Percentiles rank a stretch among this genome's conserved stretches.
These are phyloP conservation scores for Suillus decipiens DNA, from an alignment of 768 basidiomycete genomes.

Conservation along the genomic window DNA sequence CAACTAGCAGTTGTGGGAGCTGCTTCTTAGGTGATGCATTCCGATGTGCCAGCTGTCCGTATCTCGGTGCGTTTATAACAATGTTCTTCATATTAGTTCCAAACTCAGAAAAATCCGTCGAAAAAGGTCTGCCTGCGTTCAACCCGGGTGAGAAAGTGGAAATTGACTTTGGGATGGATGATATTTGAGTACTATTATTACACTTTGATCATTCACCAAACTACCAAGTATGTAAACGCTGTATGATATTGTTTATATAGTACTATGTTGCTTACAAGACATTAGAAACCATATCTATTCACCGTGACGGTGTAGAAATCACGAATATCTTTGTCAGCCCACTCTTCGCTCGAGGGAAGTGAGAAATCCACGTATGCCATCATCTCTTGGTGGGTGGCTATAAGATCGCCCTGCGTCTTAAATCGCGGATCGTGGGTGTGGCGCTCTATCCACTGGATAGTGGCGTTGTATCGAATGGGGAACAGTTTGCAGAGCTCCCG, in stretches of 20 bases:
- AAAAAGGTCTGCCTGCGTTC: slow-evolving; percentile 92
- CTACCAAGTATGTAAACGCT: slow-evolving; percentile 1
- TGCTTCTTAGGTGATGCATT: slow-evolving; percentile 99
- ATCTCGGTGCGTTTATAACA: slow-evolving; percentile 68
- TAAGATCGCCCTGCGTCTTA: neutral
- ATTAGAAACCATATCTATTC: neutral
- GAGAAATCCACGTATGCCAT: neutral
- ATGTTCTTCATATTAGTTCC: slow-evolving; percentile 11
- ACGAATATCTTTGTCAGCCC: neutral
- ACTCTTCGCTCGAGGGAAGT: neutral
- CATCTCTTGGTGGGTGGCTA: neutral
- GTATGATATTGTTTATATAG: slow-evolving; percentile 4
- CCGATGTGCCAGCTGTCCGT: slow-evolving; percentile 94
- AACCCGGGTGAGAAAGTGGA: slow-evolving; percentile 98
- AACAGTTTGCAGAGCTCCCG: neutral
- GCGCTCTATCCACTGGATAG: neutral
- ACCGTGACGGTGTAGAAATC: neutral
- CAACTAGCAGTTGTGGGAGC: slow-evolving; percentile 95
- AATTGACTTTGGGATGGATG: slow-evolving; percentile 87
- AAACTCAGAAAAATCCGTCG: slow-evolving; percentile 14
- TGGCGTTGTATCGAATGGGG: neutral
- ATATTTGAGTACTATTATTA: slow-evolving; percentile 52
- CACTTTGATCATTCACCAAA: neutral
- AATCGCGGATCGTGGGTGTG: neutral
- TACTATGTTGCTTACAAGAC: neutral